Conservation (phyloP, 768 basidiomycete genomes). For the Amanita fuliginea region DNA sequence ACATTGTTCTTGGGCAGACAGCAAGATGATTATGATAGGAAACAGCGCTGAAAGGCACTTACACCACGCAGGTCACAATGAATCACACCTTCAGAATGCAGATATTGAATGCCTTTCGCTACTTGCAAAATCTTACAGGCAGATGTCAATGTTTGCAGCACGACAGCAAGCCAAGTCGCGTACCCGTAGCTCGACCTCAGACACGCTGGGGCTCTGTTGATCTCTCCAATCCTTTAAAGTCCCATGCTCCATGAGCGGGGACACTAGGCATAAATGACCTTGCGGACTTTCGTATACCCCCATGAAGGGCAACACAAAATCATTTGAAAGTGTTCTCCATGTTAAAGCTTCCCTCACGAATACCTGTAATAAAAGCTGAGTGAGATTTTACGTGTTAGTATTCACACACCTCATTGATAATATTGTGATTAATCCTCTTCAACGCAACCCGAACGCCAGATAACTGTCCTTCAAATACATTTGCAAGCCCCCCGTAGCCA, state of each 20-base stretch:
- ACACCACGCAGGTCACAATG: neutral
- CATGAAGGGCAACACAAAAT: neutral
- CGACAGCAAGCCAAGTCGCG: neutral
- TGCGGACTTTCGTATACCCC: neutral
- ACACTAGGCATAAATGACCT: neutral
- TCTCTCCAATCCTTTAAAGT: neutral
- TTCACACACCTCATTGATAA: neutral
- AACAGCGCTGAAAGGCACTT: neutral
- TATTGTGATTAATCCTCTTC: neutral
- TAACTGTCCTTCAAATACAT: neutral
- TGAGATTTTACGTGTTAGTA: too few species aligned
- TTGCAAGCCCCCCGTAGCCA: neutral
- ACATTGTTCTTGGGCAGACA: neutral
- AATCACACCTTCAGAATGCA: constrained; percentile 1
- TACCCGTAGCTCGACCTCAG: neutral
- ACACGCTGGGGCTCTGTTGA: neutral
- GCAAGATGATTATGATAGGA: too few species aligned
- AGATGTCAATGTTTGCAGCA: neutral
- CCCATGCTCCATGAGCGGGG: constrained; percentile 1
- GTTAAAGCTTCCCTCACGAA: neutral
- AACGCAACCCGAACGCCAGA: neutral
- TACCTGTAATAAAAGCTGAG: neutral
- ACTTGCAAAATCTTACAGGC: neutral
- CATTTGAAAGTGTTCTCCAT: constrained; percentile 3
- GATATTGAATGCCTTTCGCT: neutral